A percentile compares a stretch with the other conserved stretches of the same genome.
Conservation (phyloP, 2,329 filamentous ascomycete genomes). For the Epichloe sp. region DNA sequence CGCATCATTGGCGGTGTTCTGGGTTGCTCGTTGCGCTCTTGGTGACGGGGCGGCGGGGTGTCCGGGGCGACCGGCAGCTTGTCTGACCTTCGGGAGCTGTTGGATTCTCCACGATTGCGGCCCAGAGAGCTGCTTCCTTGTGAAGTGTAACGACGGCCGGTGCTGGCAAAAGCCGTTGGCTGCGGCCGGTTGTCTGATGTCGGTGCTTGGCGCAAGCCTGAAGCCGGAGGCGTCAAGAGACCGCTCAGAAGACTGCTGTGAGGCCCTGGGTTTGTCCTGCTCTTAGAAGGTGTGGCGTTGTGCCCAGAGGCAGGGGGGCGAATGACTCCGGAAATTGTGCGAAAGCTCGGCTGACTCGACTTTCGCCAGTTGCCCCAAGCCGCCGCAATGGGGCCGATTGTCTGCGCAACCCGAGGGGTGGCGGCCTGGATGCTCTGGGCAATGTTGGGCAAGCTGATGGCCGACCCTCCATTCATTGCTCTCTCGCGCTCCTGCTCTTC, state of each 20-base stretch:
- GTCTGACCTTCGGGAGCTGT: constrained; percentile 24
- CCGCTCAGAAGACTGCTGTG: constrained; percentile 57
- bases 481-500: constrained; percentile 91
- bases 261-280: constrained; percentile 37
- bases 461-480: constrained; percentile 56
- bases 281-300: constrained; percentile 48
- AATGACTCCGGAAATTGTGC: constrained; percentile 33
- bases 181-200: constrained; percentile 29
- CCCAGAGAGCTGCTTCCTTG: constrained; percentile 20
- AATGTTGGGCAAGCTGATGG: constrained; percentile 59
- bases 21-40: constrained; percentile 26
- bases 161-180: constrained; percentile 48
- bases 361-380: constrained; percentile 95
- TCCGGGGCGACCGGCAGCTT: constrained; percentile 24
- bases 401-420: constrained; percentile 67
- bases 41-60: constrained; percentile 29
- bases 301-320: constrained; percentile 30
- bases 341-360: constrained; percentile 39
- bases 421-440: constrained; percentile 66
- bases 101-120: constrained; percentile 17
- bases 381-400: constrained; percentile 65
- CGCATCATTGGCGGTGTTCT: constrained; percentile 51
- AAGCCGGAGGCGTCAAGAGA: constrained; percentile 79
- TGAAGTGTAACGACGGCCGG: constrained; percentile 43
- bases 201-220: constrained; percentile 51